Evolutionary conservation across 2,329 filamentous ascomycete genomes (phyloP).

Genomic region (Colletotrichum tropicicola): DNA sequence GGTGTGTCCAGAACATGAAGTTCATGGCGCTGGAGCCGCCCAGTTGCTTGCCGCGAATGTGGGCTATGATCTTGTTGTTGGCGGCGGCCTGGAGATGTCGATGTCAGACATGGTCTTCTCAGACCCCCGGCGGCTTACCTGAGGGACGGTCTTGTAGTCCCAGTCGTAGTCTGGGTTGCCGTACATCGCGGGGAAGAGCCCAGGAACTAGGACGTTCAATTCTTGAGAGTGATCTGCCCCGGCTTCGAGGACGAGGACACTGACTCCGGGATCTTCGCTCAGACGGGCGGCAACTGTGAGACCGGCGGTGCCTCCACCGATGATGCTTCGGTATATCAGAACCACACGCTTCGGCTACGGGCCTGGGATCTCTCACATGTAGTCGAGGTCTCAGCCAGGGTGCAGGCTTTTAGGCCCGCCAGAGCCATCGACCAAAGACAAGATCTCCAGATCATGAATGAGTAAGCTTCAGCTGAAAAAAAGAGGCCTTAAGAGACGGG

Average conservation of each 20-base stretch:
- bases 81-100: not conserved
- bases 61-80: conserved; percentile 16
- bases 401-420: not conserved
- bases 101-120: not conserved
- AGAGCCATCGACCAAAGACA: not conserved
- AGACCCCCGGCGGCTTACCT: conserved; percentile 17
- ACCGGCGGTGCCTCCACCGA: conserved; percentile 65
- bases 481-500: not conserved
- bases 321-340: conserved; percentile 47
- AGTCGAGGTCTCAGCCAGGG: conserved; percentile 14
- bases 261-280: conserved; percentile 40
- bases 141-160: conserved; percentile 35
- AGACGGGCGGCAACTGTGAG: conserved; percentile 59
- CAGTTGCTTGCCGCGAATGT: conserved; percentile 43
- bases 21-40: conserved; percentile 72
- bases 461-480: not conserved
- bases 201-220: conserved; percentile 29
- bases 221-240: conserved; percentile 31
- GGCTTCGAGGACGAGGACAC: conserved; percentile 27
- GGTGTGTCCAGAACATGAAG: conserved; percentile 63
- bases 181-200: conserved; percentile 31
- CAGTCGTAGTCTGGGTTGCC: conserved; percentile 32
- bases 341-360: not conserved
- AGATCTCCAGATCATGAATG: not conserved
- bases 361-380: not conserved